Evolutionary conservation across 805 yeast species (phyloP).

Genomic region (Ogataea thermomethanolica): DNA sequence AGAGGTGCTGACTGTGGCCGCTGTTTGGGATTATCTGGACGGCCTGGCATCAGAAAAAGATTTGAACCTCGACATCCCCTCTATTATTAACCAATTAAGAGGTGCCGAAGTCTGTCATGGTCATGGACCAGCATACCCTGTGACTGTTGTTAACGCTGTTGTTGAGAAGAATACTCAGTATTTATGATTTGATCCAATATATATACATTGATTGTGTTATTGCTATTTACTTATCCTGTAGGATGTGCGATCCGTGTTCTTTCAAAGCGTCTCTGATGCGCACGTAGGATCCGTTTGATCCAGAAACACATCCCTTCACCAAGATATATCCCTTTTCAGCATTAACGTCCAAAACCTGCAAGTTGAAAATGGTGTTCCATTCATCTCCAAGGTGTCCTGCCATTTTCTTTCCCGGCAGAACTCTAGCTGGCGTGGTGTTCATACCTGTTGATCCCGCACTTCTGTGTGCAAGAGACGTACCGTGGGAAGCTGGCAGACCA

Average conservation of each 20-base stretch:
- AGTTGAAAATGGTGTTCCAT: slow-evolving; percentile 69
- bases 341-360: slow-evolving; percentile 73
- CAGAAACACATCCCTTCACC: slow-evolving; percentile 88
- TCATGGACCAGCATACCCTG: slow-evolving; percentile 65
- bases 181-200: slow-evolving; percentile 1
- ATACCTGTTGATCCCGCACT: slow-evolving; percentile 97
- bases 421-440: slow-evolving; percentile 93
- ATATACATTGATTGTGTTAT: not conserved
- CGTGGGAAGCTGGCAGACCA: slow-evolving; percentile 92
- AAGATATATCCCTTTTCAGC: slow-evolving; percentile 77
- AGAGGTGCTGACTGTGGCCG: slow-evolving; percentile 64
- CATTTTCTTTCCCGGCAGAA: slow-evolving; percentile 95
- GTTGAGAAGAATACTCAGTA: slow-evolving; percentile 18
- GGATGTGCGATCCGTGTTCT: slow-evolving; percentile 29
- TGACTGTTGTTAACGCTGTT: slow-evolving; percentile 40
- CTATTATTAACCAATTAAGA: slow-evolving; percentile 53
- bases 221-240: slow-evolving; percentile 1
- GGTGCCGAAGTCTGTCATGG: slow-evolving; percentile 80
- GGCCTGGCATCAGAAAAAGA: slow-evolving; percentile 47
- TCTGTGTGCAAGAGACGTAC: slow-evolving; percentile 91
- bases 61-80: slow-evolving; percentile 50
- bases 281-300: slow-evolving; percentile 74
- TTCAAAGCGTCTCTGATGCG: slow-evolving; percentile 78
- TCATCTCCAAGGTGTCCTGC: slow-evolving; percentile 94
- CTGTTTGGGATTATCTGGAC: slow-evolving; percentile 78